Percentiles rank a stretch among this genome's conserved stretches.
phyloP scores from a whole-genome alignment of 1,139 yeast species.

The Yamadazyma kanchanaburiensis region DNA sequence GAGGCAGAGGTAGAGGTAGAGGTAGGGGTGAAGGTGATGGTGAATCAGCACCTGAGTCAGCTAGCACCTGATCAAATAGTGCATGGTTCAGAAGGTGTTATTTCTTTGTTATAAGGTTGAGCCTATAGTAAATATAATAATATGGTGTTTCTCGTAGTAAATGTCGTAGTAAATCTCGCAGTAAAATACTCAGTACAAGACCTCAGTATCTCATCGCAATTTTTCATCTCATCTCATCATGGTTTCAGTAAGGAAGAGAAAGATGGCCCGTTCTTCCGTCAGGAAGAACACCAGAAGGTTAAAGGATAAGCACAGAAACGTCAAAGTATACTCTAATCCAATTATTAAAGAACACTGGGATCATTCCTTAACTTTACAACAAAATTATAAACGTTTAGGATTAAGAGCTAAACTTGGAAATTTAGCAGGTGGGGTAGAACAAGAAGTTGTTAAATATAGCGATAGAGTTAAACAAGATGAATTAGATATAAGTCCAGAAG shows the following conservation, averaged over 20 bases:
- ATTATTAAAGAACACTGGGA: conserved; percentile 93
- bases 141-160: neutral
- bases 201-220: conserved; percentile 11
- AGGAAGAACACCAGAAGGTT: conserved; percentile 63
- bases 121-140: no score
- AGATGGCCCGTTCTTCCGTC: conserved; percentile 72
- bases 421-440: conserved; percentile 68
- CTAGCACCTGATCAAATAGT: no score
- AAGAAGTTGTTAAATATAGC: conserved; percentile 39
- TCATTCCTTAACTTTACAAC: conserved; percentile 70
- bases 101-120: no score
- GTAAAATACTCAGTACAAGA: conserved; percentile 1
- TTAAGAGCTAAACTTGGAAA: conserved; percentile 62
- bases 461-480: conserved; percentile 24
- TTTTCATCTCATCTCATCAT: conserved; percentile 36
- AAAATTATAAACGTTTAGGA: conserved; percentile 79
- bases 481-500: conserved; percentile 27
- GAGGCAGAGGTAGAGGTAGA: conserved; percentile 7
- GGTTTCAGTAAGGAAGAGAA: conserved; percentile 86
- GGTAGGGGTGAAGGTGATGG: conserved; percentile 2
- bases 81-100: no score
- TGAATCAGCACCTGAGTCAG: neutral
- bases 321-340: conserved; percentile 67
- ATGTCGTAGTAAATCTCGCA: neutral
- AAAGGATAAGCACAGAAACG: conserved; percentile 65